These are phyloP conservation scores for Gracilaria vermiculophylla DNA, from an alignment of 23 red algal genomes.

Conservation along the genomic window DNA sequence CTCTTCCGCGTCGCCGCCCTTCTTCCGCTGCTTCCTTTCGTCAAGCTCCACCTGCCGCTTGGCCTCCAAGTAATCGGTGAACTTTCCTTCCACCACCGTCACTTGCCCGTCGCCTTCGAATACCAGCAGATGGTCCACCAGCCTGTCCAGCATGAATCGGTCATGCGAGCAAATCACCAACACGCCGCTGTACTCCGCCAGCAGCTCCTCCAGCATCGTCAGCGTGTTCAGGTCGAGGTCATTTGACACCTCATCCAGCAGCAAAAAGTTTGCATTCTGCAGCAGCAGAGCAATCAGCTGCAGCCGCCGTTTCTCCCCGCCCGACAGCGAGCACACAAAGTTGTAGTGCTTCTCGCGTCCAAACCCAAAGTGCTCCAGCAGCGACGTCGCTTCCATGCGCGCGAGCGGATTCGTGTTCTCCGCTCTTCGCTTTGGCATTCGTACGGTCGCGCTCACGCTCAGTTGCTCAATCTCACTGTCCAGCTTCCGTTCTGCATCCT, in stretches of 20 bases:
- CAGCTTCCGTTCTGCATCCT: constrained; percentile 12
- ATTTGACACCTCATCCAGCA: constrained; percentile 84
- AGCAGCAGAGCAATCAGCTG: constrained; percentile 71
- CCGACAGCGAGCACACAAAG: constrained; percentile 58
- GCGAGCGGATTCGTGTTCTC: constrained; percentile 23
- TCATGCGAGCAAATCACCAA: constrained; percentile 86
- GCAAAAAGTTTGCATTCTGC: constrained; percentile 69
- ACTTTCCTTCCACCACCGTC: constrained; percentile 61
- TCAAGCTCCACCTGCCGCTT: constrained; percentile 14
- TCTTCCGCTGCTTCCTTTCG: constrained; percentile 16
- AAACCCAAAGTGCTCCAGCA: constrained; percentile 79
- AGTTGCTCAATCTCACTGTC: constrained; percentile 39
- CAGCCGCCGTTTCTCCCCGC: constrained; percentile 76
- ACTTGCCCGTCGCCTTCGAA: constrained; percentile 72
- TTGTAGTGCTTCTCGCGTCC: constrained; percentile 45
- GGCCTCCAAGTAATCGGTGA: constrained; percentile 70
- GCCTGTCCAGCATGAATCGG: constrained; percentile 76
- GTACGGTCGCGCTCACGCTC: constrained; percentile 26
- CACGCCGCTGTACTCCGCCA: constrained; percentile 51
- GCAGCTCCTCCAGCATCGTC: constrained; percentile 72
- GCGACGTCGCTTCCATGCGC: constrained; percentile 30
- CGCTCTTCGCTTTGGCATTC: background rate
- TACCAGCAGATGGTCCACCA: constrained; percentile 78
- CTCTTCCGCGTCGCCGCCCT: background rate
- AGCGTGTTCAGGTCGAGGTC: constrained; percentile 84